Conservation (phyloP, 306 rosid species). For the Cicer chorassanicum region DNA sequence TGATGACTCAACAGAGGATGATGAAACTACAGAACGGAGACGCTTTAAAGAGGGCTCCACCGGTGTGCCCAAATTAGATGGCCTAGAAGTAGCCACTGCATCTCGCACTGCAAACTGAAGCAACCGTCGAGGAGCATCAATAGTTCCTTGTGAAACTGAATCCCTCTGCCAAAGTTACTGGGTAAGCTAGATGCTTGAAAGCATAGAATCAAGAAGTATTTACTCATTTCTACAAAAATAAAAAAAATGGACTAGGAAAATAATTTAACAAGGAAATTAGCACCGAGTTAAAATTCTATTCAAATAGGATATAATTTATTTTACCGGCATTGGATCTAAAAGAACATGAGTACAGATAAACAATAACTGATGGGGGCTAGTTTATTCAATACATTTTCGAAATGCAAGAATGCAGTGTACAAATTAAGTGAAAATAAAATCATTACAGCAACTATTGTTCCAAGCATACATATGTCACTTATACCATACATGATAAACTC, state of each 20-base stretch:
- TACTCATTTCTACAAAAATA: not conserved
- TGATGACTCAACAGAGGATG: conserved; percentile 55
- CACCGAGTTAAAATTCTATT: conserved; percentile 27
- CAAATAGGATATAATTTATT: not conserved
- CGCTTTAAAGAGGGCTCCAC: conserved; percentile 76
- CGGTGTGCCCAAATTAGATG: conserved; percentile 45
- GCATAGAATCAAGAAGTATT: conserved; percentile 21
- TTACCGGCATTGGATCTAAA: conserved; percentile 1
- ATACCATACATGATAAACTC: conserved; percentile 3
- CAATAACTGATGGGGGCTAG: not conserved
- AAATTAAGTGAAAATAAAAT: conserved; percentile 27
- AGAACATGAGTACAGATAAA: not conserved
- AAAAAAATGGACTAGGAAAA: not conserved
- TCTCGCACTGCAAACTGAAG: conserved; percentile 94
- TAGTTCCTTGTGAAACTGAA: conserved; percentile 57
- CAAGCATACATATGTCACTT: not conserved
- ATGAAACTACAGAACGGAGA: conserved; percentile 86
- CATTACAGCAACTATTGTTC: conserved; percentile 2
- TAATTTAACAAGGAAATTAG: conserved; percentile 18
- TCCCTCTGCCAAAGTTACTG: conserved; percentile 64
- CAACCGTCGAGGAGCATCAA: conserved; percentile 75
- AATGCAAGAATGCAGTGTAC: conserved; percentile 24
- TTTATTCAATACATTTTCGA: conserved; percentile 1
- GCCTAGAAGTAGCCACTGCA: conserved; percentile 73
- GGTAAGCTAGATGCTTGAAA: conserved; percentile 45